These are phyloP conservation scores for Aureobasidium mangrovei DNA, from an alignment of 2,329 filamentous ascomycete genomes.

Conservation along the genomic window DNA sequence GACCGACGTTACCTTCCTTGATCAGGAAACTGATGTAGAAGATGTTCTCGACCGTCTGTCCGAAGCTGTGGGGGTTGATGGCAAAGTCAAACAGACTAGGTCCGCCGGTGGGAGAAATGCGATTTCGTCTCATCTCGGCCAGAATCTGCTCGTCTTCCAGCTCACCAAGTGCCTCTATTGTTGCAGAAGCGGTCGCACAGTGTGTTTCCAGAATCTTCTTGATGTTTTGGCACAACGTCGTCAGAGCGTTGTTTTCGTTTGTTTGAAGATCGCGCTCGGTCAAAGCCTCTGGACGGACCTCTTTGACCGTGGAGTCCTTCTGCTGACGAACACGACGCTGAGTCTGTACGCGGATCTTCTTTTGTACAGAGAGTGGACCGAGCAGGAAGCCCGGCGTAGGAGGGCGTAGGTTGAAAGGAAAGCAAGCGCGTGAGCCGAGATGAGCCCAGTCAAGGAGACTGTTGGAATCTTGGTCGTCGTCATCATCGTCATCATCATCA, in stretches of 20 bases:
- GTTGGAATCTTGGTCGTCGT: slow-evolving; percentile 49
- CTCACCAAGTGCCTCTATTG: slow-evolving; percentile 24
- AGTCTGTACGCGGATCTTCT: slow-evolving; percentile 61
- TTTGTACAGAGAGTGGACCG: slow-evolving; percentile 81
- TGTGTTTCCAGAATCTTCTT: slow-evolving; percentile 48
- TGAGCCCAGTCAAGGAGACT: slow-evolving; percentile 81
- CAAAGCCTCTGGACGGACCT: slow-evolving; percentile 67
- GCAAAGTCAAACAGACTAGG: slow-evolving; percentile 79
- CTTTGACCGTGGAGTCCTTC: slow-evolving; percentile 58
- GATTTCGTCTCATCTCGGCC: slow-evolving; percentile 54
- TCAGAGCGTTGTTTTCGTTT: slow-evolving; percentile 70
- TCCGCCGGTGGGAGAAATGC: slow-evolving; percentile 59
- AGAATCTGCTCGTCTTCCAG: slow-evolving; percentile 32
- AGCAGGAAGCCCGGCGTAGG: slow-evolving; percentile 75
- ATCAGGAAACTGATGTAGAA: slow-evolving; percentile 96
- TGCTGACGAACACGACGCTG: slow-evolving; percentile 65
- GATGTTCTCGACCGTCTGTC: slow-evolving; percentile 91
- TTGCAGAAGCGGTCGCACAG: slow-evolving; percentile 23
- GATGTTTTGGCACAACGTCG: slow-evolving; percentile 69
- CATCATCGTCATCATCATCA: slow-evolving; percentile 49
- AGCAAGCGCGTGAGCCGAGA: slow-evolving; percentile 67
- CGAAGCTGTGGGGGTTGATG: slow-evolving; percentile 82
- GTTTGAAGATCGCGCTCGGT: slow-evolving; percentile 63
- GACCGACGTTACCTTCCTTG: slow-evolving; percentile 67
- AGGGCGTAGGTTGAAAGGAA: slow-evolving; percentile 64